Conservation (phyloP, 2,329 filamentous ascomycete genomes). For the Aureobasidium vineae region DNA sequence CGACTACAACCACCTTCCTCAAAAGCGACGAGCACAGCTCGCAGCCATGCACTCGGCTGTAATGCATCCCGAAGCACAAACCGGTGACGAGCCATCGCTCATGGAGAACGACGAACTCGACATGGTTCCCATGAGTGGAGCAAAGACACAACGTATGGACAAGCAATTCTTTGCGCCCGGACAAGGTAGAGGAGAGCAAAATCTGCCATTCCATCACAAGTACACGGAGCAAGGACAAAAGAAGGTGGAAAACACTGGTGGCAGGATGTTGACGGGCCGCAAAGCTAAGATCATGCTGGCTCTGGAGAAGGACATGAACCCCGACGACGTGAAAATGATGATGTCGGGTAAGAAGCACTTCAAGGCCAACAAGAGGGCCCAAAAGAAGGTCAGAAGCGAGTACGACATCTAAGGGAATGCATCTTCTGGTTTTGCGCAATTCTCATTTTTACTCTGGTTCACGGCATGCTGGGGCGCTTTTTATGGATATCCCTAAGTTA, state of each 20-base stretch:
- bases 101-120: constrained; percentile 51
- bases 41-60: constrained; percentile 40
- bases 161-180: constrained; percentile 80
- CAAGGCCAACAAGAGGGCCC: constrained; percentile 66
- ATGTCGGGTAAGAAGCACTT: constrained; percentile 83
- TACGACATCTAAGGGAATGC: constrained; percentile 11
- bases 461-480: constrained; percentile 21
- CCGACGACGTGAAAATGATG: constrained; percentile 46
- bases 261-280: constrained; percentile 73
- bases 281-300: constrained; percentile 81
- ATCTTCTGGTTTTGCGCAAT: background rate
- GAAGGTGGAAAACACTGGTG: constrained; percentile 36
- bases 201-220: constrained; percentile 83
- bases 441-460: background rate
- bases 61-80: constrained; percentile 33
- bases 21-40: constrained; percentile 70
- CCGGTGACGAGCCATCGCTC: constrained; percentile 38
- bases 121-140: constrained; percentile 52
- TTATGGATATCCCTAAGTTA: constrained; percentile 17
- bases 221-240: constrained; percentile 75
- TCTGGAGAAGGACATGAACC: constrained; percentile 79
- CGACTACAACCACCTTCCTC: constrained; percentile 74
- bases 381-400: constrained; percentile 35
- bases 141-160: constrained; percentile 76
- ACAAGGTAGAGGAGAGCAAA: constrained; percentile 62